Percentiles rank a stretch among this genome's conserved stretches.
Evolutionary conservation across 495 filamentous ascomycete species (phyloP).

Genomic region (Penicillium angulare): DNA sequence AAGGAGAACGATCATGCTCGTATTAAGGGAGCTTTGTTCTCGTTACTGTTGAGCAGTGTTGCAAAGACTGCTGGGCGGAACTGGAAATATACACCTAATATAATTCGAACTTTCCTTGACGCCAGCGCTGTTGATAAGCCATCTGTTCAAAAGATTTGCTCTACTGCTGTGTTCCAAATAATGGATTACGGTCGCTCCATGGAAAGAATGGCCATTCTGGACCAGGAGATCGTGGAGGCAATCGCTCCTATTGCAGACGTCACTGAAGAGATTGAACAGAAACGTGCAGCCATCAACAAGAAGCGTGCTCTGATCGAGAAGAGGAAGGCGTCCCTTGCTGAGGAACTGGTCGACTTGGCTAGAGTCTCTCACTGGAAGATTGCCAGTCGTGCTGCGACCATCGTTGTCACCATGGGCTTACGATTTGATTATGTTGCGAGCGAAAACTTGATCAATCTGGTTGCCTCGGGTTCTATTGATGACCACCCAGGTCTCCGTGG

Average conservation of each 20-base stretch:
- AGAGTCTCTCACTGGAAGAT: slow-evolving; percentile 92
- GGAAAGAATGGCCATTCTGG: slow-evolving; percentile 83
- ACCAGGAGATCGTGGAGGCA: slow-evolving; percentile 65
- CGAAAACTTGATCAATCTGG: slow-evolving; percentile 76
- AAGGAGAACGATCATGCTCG: slow-evolving; percentile 78
- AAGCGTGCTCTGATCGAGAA: slow-evolving; percentile 73
- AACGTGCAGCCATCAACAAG: slow-evolving; percentile 65
- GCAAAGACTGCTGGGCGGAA: slow-evolving; percentile 84
- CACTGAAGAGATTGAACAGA: slow-evolving; percentile 58
- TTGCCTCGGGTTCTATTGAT: slow-evolving; percentile 81
- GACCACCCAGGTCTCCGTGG: slow-evolving; percentile 81
- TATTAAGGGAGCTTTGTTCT: slow-evolving; percentile 93
- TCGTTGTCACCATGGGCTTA: slow-evolving; percentile 82
- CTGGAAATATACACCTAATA: slow-evolving; percentile 85
- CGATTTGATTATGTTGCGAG: slow-evolving; percentile 86
- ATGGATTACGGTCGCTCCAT: slow-evolving; percentile 87
- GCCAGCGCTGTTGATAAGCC: slow-evolving; percentile 88
- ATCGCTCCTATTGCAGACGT: slow-evolving; percentile 75
- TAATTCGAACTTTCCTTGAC: slow-evolving; percentile 86
- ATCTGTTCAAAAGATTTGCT: slow-evolving; percentile 88
- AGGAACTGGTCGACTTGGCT: slow-evolving; percentile 76
- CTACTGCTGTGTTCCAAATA: slow-evolving; percentile 75
- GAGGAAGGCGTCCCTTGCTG: slow-evolving; percentile 76
- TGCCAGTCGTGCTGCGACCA: slow-evolving; percentile 80
- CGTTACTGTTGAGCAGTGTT: slow-evolving; percentile 81